Evolutionary conservation across 2,329 filamentous ascomycete genomes (phyloP).

Genomic region (Phoma sp.): DNA sequence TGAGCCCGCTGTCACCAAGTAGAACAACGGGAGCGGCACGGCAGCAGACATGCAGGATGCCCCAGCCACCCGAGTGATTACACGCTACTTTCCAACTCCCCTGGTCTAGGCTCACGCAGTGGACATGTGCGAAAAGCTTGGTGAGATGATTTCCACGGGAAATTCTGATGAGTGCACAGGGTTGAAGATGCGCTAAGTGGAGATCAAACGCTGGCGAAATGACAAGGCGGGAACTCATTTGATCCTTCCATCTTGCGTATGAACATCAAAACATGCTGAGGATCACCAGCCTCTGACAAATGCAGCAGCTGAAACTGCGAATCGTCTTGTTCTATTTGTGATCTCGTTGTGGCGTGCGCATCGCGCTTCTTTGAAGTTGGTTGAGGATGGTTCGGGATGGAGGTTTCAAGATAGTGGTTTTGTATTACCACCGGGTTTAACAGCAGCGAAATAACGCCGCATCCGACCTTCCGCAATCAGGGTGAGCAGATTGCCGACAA

Average conservation of each 20-base stretch:
- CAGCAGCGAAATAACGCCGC: constrained; percentile 12
- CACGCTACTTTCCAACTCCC: constrained; percentile 6
- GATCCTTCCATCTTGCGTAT: constrained; percentile 12
- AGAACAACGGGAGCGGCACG: constrained; percentile 14
- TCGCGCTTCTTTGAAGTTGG: background rate
- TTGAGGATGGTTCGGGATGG: background rate
- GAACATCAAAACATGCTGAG: constrained; percentile 7
- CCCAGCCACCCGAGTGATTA: constrained; percentile 7
- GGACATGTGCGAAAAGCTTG: constrained; percentile 22
- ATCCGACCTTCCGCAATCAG: constrained; percentile 3
- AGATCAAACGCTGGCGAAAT: constrained; percentile 47
- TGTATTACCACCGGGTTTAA: constrained; percentile 13
- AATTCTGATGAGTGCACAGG: constrained; percentile 22
- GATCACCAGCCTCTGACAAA: constrained; percentile 5
- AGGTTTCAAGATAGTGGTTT: constrained; percentile 8
- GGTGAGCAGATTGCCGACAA: constrained; percentile 1
- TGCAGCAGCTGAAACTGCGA: background rate
- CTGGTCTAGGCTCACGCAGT: constrained; percentile 21
- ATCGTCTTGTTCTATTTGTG: background rate
- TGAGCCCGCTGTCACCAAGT: constrained; percentile 21
- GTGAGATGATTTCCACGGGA: constrained; percentile 21
- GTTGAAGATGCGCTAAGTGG: constrained; percentile 29
- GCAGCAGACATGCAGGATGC: constrained; percentile 16
- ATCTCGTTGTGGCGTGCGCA: background rate
- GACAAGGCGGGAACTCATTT: constrained; percentile 27